These are phyloP conservation scores for Oryza meyeriana DNA, from an alignment of 176 grass and related monocot genomes.

Conservation along the genomic window DNA sequence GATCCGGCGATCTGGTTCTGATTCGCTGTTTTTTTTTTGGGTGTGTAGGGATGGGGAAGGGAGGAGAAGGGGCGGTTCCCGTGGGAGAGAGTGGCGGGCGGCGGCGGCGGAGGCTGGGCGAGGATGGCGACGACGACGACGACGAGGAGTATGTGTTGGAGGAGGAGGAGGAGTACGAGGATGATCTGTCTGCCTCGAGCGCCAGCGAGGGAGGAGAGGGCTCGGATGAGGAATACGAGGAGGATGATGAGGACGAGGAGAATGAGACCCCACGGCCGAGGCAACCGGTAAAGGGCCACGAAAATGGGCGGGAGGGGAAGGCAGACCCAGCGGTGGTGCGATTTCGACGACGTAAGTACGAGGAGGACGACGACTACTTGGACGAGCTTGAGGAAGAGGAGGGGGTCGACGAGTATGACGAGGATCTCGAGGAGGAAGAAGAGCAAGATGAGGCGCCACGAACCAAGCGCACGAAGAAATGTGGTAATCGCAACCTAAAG, in stretches of 20 bases:
- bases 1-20: conserved; percentile 45
- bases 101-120: conserved; percentile 30
- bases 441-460: conserved; percentile 20
- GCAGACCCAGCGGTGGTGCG: conserved; percentile 1
- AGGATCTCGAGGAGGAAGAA: conserved; percentile 32
- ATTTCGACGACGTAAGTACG: conserved; percentile 41
- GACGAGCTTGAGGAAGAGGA: conserved; percentile 41
- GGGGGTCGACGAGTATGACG: background rate
- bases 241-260: conserved; percentile 40
- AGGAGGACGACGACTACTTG: conserved; percentile 41
- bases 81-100: conserved; percentile 19
- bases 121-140: conserved; percentile 40
- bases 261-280: conserved; percentile 19
- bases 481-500: background rate
- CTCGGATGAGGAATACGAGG: conserved; percentile 34
- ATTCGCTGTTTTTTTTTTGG: conserved; percentile 31
- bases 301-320: conserved; percentile 8
- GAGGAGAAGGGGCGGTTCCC: conserved; percentile 33
- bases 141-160: conserved; percentile 54
- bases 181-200: conserved; percentile 31
- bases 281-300: background rate
- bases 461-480: background rate
- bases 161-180: conserved; percentile 50
- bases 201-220: conserved; percentile 32
- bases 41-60: conserved; percentile 51